Conservation (phyloP, 148 eudicot species). For the Rhododendron henanense region DNA sequence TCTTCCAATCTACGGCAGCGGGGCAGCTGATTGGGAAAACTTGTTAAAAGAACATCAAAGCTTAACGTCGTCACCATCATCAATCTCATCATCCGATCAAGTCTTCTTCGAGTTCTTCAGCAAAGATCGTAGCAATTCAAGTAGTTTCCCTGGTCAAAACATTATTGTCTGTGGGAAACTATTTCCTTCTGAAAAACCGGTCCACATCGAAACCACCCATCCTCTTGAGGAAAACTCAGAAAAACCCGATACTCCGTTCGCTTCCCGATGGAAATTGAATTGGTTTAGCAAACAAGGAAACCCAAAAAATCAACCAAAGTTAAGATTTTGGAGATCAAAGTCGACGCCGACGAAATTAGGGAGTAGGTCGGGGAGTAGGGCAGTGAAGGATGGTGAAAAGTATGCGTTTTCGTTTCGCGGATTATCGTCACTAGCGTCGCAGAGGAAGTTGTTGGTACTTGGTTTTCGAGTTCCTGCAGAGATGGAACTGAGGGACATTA, state of each 20-base stretch:
- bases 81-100: slow-evolving; percentile 7
- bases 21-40: not conserved
- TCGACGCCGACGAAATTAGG: not conserved
- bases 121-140: slow-evolving; percentile 7
- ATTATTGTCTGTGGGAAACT: slow-evolving; percentile 12
- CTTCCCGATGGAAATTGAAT: not conserved
- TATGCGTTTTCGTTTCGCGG: not conserved
- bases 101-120: slow-evolving; percentile 32
- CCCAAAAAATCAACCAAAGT: not conserved
- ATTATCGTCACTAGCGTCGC: not conserved
- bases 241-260: not conserved
- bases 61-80: not conserved
- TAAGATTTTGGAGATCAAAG: not conserved
- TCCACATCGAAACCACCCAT: not conserved
- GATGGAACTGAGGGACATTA: slow-evolving; percentile 13
- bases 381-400: not conserved
- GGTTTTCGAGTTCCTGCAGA: slow-evolving; percentile 2
- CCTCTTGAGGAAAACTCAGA: not conserved
- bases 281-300: not conserved
- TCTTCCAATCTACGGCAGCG: slow-evolving; percentile 17
- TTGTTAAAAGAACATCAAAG: not conserved
- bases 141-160: slow-evolving; percentile 12
- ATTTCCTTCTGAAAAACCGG: not conserved
- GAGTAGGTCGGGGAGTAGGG: not conserved
- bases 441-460: not conserved